These are phyloP conservation scores for Delonix regia DNA, from an alignment of 306 rosid genomes.

Conservation along the genomic window DNA sequence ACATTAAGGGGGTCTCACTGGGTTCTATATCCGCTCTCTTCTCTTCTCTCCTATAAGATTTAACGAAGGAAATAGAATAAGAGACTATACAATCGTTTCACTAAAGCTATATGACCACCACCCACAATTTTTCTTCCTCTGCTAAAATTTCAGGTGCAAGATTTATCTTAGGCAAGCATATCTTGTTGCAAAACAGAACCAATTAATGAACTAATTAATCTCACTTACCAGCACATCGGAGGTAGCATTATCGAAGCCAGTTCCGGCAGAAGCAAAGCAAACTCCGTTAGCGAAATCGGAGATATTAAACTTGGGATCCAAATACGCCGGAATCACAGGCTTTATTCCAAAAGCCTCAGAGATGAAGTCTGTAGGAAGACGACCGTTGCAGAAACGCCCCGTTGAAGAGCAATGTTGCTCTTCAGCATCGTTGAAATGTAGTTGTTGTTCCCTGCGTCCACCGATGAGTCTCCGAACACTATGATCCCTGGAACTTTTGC, in stretches of 20 bases:
- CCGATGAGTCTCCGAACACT: conserved; percentile 69
- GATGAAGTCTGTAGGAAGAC: conserved; percentile 59
- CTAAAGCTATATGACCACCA: too few species aligned
- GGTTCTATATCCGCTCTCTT: too few species aligned
- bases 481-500: conserved; percentile 51
- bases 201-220: neutral
- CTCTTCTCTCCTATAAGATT: too few species aligned
- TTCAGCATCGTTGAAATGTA: conserved; percentile 51
- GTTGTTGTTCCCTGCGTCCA: conserved; percentile 72
- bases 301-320: conserved; percentile 54
- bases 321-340: conserved; percentile 52
- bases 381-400: conserved; percentile 63
- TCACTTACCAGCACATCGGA: conserved; percentile 59
- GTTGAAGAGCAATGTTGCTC: conserved; percentile 63
- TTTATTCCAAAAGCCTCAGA: conserved; percentile 59
- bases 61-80: too few species aligned
- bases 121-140: too few species aligned
- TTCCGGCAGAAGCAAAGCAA: conserved; percentile 73
- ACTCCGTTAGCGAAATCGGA: conserved; percentile 58
- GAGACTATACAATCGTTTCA: too few species aligned
- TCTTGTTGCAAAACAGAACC: too few species aligned
- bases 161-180: too few species aligned
- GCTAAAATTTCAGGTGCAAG: too few species aligned
- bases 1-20: too few species aligned
- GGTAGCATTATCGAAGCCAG: conserved; percentile 66